Conservation (phyloP, 139 green algal species). For the Chlamydomonas applanata region DNA sequence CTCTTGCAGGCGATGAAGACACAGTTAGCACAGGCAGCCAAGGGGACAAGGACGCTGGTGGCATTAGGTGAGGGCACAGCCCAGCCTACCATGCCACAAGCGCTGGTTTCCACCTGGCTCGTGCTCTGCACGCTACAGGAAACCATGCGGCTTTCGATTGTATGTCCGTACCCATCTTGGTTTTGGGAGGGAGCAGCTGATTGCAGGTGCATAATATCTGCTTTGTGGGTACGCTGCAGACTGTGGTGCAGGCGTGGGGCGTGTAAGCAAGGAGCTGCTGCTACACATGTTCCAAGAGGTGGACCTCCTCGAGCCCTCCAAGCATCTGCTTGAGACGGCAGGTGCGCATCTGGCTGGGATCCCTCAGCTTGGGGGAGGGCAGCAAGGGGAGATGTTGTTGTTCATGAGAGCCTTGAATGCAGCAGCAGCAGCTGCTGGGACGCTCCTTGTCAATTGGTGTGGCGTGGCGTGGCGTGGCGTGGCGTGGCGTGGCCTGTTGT, state of each 20-base stretch:
- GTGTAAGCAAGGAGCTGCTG: constrained; percentile 85
- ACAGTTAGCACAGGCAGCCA: constrained; percentile 49
- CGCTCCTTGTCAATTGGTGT: too few species aligned
- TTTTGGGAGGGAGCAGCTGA: too few species aligned
- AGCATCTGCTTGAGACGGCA: constrained; percentile 67
- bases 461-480: too few species aligned
- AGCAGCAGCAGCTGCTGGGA: too few species aligned
- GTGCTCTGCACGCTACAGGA: not conserved
- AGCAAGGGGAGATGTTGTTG: too few species aligned
- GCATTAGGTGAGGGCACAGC: constrained; percentile 36
- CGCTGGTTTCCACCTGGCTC: not conserved
- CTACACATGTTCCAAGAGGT: constrained; percentile 84
- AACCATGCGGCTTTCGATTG: too few species aligned
- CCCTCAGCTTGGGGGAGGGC: too few species aligned
- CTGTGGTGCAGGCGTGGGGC: constrained; percentile 91
- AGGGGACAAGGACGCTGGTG: constrained; percentile 36
- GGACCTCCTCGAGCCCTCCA: constrained; percentile 82
- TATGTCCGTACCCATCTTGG: too few species aligned
- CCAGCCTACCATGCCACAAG: not conserved
- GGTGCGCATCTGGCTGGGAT: not conserved
- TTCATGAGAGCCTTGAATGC: too few species aligned
- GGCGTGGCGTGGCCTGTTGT: too few species aligned
- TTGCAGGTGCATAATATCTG: too few species aligned
- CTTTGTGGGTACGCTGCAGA: constrained; percentile 48
- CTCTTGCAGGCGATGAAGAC: constrained; percentile 42